Evolutionary conservation across 257 asterid species (phyloP), one percentile per base, ranked within the genome.

Genomic region (Voacanga thouarsii): DNA sequence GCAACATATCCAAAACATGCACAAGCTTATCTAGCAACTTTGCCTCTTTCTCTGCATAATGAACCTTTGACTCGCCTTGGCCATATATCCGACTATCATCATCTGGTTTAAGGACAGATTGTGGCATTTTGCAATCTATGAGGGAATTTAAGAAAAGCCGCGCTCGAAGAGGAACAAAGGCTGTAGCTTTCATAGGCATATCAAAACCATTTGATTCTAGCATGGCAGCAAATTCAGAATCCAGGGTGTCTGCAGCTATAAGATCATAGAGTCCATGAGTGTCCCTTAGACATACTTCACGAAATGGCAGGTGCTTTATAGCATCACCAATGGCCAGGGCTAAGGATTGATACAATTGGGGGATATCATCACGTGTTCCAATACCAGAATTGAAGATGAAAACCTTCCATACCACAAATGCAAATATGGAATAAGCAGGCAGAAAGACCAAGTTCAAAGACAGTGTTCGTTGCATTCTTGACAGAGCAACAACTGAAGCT

Each of bases 121-220:
- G 90, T 6, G 97, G 92, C 81, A 92, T 78, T 86, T 84, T 88
- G 89, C 97, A 94, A 84, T 92, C 98, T 61, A 94, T 64, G 71
- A 96, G 91, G 71, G 97, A 89, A 86, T 92, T 91, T 8, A 96
- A 88, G 83, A 96, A 94, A 86, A 90, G 90, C 82, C 99, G 89
- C 68, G 97, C 94, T 24, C 99, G 97, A 51, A 96, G 97, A 78
- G 99, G 98, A 80, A 91, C 89, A 89, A 96, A 86, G 56, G 96
- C 96, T 59, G 92, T 83, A 80, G 92, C 88, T 87, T 89, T 96
- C 77, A 87, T 75, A 79, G 79, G 89, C 82, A 85, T 82, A 77
- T 91, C 95, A 37, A 87, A 79, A 80, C 92, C 92, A 82, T 72
- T 84, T 26, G 95, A 82, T 75, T 94, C 97, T 69, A 96, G 83